Percentiles rank a stretch among this genome's conserved stretches.
Conservation (phyloP, 306 rosid genomes). For the Malus asiatica region DNA sequence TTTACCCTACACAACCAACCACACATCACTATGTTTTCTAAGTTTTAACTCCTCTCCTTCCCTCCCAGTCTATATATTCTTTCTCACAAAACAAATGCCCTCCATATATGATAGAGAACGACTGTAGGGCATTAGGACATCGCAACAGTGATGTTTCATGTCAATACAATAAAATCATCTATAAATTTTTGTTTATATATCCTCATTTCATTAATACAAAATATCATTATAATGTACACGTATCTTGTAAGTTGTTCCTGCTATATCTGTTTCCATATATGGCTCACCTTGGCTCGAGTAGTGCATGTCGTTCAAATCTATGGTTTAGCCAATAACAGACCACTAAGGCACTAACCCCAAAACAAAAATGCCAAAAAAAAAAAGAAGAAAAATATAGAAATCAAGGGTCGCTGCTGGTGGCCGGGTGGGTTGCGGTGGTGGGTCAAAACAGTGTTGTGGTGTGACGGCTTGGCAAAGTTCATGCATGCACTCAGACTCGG, state of each 20-base stretch:
- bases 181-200: too few relatives aligned
- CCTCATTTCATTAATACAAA: too few relatives aligned
- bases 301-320: background rate
- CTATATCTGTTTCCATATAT: too few relatives aligned
- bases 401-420: background rate
- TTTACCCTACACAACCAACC: background rate
- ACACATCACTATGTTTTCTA: background rate
- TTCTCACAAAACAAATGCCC: background rate
- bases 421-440: background rate
- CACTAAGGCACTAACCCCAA: background rate
- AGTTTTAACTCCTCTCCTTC: too few relatives aligned
- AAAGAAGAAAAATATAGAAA: background rate
- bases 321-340: background rate
- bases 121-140: too few relatives aligned
- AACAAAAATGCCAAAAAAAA: background rate
- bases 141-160: fast-evolving
- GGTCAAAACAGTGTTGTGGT: background rate
- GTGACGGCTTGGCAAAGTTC: background rate
- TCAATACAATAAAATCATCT: too few relatives aligned
- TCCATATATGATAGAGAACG: background rate
- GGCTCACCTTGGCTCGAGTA: background rate
- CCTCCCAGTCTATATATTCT: background rate
- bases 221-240: too few relatives aligned
- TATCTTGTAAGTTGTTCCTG: too few relatives aligned
- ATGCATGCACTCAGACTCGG: background rate